Percentiles rank a stretch among this genome's conserved stretches.
These are phyloP conservation scores for Exophiala viscosa DNA, from an alignment of 2,329 filamentous ascomycete species.

Conservation along the genomic window DNA sequence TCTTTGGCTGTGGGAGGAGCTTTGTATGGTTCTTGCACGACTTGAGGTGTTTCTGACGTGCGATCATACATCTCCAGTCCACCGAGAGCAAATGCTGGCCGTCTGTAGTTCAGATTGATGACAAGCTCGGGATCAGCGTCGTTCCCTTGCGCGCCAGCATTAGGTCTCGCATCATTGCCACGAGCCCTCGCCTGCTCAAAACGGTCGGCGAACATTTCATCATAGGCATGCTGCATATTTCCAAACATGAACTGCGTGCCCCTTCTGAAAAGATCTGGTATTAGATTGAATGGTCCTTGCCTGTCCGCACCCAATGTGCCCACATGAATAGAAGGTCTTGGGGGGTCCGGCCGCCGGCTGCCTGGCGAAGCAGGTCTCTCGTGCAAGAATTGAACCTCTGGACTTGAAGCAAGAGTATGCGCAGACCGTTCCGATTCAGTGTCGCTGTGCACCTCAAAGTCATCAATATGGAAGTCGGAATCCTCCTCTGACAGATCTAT, in stretches of 20 bases:
- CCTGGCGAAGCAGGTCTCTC: slow-evolving; percentile 18
- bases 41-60: slow-evolving; percentile 25
- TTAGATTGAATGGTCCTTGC: slow-evolving; percentile 15
- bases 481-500: slow-evolving; percentile 49
- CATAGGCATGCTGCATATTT: slow-evolving; percentile 9
- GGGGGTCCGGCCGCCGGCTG: slow-evolving; percentile 3
- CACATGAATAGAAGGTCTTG: slow-evolving; percentile 30
- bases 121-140: slow-evolving; percentile 23
- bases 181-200: slow-evolving; percentile 29
- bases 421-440: background rate
- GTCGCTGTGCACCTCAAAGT: slow-evolving; percentile 1
- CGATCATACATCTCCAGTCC: slow-evolving; percentile 23
- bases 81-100: slow-evolving; percentile 41
- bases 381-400: slow-evolving; percentile 50
- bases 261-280: slow-evolving; percentile 16
- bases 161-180: slow-evolving; percentile 1
- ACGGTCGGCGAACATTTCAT: slow-evolving; percentile 10
- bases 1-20: slow-evolving; percentile 61
- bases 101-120: slow-evolving; percentile 38
- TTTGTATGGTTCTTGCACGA: slow-evolving; percentile 46
- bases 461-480: slow-evolving; percentile 32
- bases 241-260: slow-evolving; percentile 17
- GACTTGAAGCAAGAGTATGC: slow-evolving; percentile 33
- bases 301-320: slow-evolving; percentile 8
- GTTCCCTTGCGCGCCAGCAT: slow-evolving; percentile 3